phyloP scores from a whole-genome alignment of 1,284 basidiomycete species.

The Ceratobasidium sp. region DNA sequence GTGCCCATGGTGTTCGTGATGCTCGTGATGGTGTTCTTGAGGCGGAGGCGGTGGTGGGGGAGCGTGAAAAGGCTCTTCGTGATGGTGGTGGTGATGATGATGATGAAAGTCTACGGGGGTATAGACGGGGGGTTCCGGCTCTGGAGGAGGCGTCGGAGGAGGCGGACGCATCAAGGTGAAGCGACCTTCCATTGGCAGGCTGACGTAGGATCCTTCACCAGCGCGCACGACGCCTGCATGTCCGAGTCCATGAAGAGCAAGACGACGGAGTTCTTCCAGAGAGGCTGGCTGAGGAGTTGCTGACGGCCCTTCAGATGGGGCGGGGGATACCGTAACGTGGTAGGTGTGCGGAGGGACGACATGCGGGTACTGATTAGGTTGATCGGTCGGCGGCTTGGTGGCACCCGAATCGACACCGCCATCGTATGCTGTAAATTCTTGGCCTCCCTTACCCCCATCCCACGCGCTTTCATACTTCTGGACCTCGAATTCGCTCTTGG shows the following conservation, averaged over 20 bases:
- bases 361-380: slow-evolving; percentile 20
- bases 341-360: slow-evolving; percentile 32
- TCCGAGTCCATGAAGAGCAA: slow-evolving; percentile 47
- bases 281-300: slow-evolving; percentile 39
- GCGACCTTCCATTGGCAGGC: slow-evolving; percentile 82
- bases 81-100: background rate
- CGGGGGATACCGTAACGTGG: slow-evolving; percentile 20
- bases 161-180: slow-evolving; percentile 78
- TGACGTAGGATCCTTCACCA: slow-evolving; percentile 73
- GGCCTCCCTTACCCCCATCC: slow-evolving; percentile 55
- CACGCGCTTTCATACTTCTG: slow-evolving; percentile 74
- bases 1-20: slow-evolving; percentile 6
- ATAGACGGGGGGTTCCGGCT: slow-evolving; percentile 42
- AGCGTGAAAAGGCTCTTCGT: slow-evolving; percentile 55
- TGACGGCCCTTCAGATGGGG: slow-evolving; percentile 18
- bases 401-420: slow-evolving; percentile 29
- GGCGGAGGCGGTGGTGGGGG: slow-evolving; percentile 54
- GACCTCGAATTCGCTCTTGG: slow-evolving; percentile 64
- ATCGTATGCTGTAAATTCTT: slow-evolving; percentile 9
- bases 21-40: slow-evolving; percentile 2
- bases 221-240: slow-evolving; percentile 41
- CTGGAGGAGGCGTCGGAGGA: slow-evolving; percentile 46
- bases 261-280: slow-evolving; percentile 48
- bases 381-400: background rate
- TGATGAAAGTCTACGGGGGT: background rate